A percentile compares a stretch with the other conserved stretches of the same genome.
These are phyloP conservation scores for Sorghum bicolor DNA, from an alignment of 176 grass and related monocot genomes.

Conservation along the genomic window DNA sequence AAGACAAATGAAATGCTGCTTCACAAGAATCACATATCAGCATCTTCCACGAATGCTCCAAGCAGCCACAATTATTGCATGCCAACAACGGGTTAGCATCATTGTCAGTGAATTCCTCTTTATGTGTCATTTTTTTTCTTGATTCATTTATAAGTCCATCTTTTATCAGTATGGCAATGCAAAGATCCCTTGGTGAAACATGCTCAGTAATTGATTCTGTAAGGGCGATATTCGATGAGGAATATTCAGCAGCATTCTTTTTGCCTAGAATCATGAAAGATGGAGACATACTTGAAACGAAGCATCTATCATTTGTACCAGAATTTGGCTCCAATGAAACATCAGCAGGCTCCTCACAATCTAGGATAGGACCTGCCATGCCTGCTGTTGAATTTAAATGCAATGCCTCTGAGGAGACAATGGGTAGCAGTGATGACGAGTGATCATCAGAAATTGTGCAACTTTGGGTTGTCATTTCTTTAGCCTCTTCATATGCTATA, in stretches of 20 bases:
- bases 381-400: constrained; percentile 14
- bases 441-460: constrained; percentile 32
- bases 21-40: constrained; percentile 92
- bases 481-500: constrained; percentile 28
- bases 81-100: constrained; percentile 35
- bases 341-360: constrained; percentile 13
- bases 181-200: constrained; percentile 65
- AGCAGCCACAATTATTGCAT: constrained; percentile 56
- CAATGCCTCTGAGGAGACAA: constrained; percentile 16
- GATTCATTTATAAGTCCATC: constrained; percentile 49
- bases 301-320: constrained; percentile 22
- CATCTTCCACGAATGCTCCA: constrained; percentile 64
- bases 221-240: constrained; percentile 38
- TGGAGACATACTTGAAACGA: constrained; percentile 31
- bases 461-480: constrained; percentile 35
- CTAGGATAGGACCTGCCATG: constrained; percentile 8
- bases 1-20: constrained; percentile 79
- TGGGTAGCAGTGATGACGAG: constrained; percentile 22
- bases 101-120: constrained; percentile 25
- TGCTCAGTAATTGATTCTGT: constrained; percentile 31
- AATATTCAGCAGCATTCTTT: constrained; percentile 48
- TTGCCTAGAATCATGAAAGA: constrained; percentile 29
- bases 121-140: constrained; percentile 18
- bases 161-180: constrained; percentile 64
- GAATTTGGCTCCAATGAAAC: constrained; percentile 30